Percentiles rank a stretch among this genome's conserved stretches.
phyloP scores from a whole-genome alignment of 306 rosid genomes.

The Hippophae gyantsensis region DNA sequence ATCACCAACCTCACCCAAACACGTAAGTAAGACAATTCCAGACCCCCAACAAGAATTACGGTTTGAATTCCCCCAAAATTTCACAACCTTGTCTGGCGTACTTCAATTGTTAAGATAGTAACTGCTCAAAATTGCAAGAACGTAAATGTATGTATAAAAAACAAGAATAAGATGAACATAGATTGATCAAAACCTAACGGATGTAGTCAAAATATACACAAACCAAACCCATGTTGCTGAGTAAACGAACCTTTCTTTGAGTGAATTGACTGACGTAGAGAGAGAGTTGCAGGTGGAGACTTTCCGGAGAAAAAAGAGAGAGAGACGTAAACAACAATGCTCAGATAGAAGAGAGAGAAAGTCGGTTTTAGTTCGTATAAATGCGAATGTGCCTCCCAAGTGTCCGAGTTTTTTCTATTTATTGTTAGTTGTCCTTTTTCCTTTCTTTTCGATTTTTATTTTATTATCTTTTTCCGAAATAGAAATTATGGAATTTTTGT shows the following conservation, averaged over 20 bases:
- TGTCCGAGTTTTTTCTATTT: background rate
- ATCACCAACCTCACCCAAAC: slow-evolving; percentile 1
- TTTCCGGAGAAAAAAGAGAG: background rate
- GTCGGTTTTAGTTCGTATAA: background rate
- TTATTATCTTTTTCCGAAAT: too few species aligned
- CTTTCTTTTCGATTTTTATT: background rate
- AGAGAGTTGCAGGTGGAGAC: background rate
- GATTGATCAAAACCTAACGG: background rate
- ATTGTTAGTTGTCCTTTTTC: background rate
- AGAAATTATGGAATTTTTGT: too few species aligned
- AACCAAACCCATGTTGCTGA: background rate
- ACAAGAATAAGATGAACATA: background rate
- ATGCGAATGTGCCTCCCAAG: background rate
- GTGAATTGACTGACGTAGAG: background rate
- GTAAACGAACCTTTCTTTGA: background rate
- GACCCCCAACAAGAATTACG: background rate
- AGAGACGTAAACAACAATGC: background rate
- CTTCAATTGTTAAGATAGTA: background rate
- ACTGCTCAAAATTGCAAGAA: background rate
- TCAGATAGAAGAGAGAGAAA: background rate
- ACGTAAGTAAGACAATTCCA: too few species aligned
- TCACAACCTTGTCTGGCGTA: background rate
- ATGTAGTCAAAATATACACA: background rate
- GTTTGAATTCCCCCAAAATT: slow-evolving; percentile 2
- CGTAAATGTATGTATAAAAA: background rate